phyloP scores from a whole-genome alignment of 139 green algal genomes.

The Edaphochlamys debaryana region DNA sequence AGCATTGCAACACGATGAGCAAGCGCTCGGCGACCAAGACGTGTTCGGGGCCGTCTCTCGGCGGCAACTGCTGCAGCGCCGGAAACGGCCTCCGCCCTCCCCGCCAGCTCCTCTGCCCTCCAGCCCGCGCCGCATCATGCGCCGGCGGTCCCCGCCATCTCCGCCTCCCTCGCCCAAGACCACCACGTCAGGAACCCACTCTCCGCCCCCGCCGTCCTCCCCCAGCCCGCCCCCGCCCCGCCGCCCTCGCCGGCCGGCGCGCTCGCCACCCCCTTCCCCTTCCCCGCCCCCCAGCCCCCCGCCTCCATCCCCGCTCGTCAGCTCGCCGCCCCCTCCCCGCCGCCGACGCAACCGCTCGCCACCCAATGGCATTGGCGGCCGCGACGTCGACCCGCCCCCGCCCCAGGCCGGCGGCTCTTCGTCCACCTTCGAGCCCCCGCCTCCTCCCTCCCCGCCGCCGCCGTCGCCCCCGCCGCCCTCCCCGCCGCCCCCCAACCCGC shows the following conservation, averaged over 20 bases:
- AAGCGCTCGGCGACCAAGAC: too few relatives aligned
- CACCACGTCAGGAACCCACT: background rate
- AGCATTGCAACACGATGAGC: too few relatives aligned
- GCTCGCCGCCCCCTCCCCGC: background rate
- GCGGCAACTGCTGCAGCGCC: background rate
- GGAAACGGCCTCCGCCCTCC: background rate
- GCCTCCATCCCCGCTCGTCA: background rate
- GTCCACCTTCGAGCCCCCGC: too few relatives aligned
- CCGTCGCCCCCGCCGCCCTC: background rate
- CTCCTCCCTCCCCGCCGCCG: background rate
- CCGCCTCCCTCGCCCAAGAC: background rate
- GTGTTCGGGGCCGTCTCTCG: background rate
- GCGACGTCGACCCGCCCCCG: too few relatives aligned
- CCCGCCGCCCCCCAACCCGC: background rate
- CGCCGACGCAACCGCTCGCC: too few relatives aligned
- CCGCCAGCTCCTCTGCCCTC: too few relatives aligned
- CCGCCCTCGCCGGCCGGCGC: background rate
- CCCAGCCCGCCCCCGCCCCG: background rate
- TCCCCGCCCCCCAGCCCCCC: background rate
- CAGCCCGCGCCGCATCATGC: background rate
- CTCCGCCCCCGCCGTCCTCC: background rate
- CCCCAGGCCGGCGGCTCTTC: too few relatives aligned
- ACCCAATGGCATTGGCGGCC: too few relatives aligned
- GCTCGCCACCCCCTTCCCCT: background rate
- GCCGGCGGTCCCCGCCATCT: too few relatives aligned